Conservation (phyloP, 73 alveolate genomes). For the Paramecium octaurelia region DNA sequence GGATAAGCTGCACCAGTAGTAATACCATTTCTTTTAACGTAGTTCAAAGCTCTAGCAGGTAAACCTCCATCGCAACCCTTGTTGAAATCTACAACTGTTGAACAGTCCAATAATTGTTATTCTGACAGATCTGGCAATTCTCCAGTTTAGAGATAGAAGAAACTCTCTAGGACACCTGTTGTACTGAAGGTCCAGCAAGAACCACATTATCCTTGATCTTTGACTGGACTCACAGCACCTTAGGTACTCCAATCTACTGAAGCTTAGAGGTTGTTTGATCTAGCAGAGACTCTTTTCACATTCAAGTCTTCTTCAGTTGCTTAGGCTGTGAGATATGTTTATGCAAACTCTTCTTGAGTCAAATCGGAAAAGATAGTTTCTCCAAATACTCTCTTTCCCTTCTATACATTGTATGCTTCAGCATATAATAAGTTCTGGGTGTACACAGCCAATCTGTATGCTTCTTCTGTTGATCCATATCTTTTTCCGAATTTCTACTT, state of each 20-base stretch:
- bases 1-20: constrained; percentile 70
- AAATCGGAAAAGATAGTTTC: constrained; percentile 59
- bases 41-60: constrained; percentile 65
- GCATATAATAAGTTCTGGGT: not conserved
- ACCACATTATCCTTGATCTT: constrained; percentile 78
- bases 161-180: constrained; percentile 76
- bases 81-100: constrained; percentile 34
- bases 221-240: constrained; percentile 65
- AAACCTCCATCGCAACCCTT: constrained; percentile 83
- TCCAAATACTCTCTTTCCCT: constrained; percentile 38
- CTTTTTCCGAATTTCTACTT: not conserved
- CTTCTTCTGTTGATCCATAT: not conserved
- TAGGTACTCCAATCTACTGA: constrained; percentile 52
- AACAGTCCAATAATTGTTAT: constrained; percentile 88
- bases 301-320: constrained; percentile 21
- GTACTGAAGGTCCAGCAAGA: constrained; percentile 80
- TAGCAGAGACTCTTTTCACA: not conserved
- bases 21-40: constrained; percentile 64
- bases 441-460: not conserved
- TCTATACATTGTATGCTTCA: not conserved
- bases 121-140: constrained; percentile 73
- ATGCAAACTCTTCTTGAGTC: constrained; percentile 52
- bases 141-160: constrained; percentile 59
- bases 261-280: not conserved
- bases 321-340: constrained; percentile 37